Base-by-base conservation (phyloP, 257 asterid genomes). In the Solanum raphanifolium region DNA sequence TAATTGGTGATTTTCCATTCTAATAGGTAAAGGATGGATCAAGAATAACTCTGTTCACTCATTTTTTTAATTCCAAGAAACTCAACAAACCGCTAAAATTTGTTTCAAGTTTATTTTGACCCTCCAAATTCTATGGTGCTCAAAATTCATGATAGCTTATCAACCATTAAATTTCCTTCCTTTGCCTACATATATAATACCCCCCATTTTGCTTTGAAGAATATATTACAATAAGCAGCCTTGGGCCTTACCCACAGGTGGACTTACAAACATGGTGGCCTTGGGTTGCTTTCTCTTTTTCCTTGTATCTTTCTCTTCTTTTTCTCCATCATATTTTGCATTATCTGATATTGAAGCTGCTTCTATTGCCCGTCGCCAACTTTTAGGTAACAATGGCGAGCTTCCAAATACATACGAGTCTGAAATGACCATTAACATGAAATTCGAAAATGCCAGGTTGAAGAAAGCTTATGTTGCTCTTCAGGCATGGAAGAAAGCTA, bases 401-500 rank as follows among this genome's bases (percentile, higher is more conserved):
- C 86, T 90, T 5, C 41, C 87, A 5, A 46, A 6, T 7, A 87
- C 60, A 20, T 60, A 78, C 1, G 86, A 83, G 41, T 62, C 16
- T 81, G 66, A 35, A 16, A 88, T 83, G 0, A 79, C 89, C 8
- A 62, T 36, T 6, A 34, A 52, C 23, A 1, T 87, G 29, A 66
- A 74, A 2, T 91, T 89, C 10, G 87, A 66, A 20, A 96, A 96
- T 52, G 78, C 82, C 0, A 90, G 97, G 91, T 93, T 95, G 23
- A 88, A 89, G 72, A 91, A 85, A 86, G 98, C 99, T 10, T 89
- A 92, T 78, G 23, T 90, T 12, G 98, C 92, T 85, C 93, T 96
- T 72, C 98, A 94, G 72, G 96, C 98, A 8, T 94, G 96, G 98
- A 96, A 94, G 32, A 86, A 87, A 23, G 91, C 96, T 43, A 92